Evolutionary conservation across 2,329 filamentous ascomycete genomes (phyloP).

Genomic region (Diaporthe helianthi): DNA sequence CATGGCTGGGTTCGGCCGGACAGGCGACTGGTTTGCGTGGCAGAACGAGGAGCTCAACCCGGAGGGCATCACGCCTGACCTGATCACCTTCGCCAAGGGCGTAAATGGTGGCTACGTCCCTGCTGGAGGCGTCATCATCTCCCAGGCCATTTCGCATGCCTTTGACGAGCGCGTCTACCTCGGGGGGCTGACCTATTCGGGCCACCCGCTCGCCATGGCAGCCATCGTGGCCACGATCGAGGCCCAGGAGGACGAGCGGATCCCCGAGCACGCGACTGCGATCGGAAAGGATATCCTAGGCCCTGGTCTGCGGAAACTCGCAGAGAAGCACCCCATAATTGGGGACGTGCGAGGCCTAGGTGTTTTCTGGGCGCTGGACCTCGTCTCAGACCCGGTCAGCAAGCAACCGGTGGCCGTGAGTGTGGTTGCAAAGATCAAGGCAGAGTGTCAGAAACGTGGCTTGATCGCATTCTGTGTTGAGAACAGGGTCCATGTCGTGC

Average conservation of each 20-base stretch:
- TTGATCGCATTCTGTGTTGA: slow-evolving; percentile 32
- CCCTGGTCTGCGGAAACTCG: slow-evolving; percentile 28
- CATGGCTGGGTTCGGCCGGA: slow-evolving; percentile 33
- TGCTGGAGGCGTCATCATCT: slow-evolving; percentile 33
- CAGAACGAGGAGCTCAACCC: slow-evolving; percentile 32
- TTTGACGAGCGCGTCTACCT: slow-evolving; percentile 32
- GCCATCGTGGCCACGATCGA: slow-evolving; percentile 33
- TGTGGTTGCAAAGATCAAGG: slow-evolving; percentile 30
- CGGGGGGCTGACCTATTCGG: slow-evolving; percentile 32
- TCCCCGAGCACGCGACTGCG: slow-evolving; percentile 21
- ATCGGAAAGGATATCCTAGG: slow-evolving; percentile 33
- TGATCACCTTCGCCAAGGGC: slow-evolving; percentile 33
- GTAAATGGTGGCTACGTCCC: slow-evolving; percentile 34
- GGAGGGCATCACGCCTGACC: slow-evolving; percentile 26
- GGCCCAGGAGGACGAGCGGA: slow-evolving; percentile 32
- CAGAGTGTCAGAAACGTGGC: slow-evolving; percentile 25
- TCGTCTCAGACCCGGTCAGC: slow-evolving; percentile 28
- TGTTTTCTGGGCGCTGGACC: slow-evolving; percentile 34
- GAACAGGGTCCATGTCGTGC: slow-evolving; percentile 33
- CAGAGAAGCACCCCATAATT: slow-evolving; percentile 22
- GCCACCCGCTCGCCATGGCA: slow-evolving; percentile 34
- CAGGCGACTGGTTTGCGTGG: slow-evolving; percentile 34
- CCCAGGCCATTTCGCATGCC: slow-evolving; percentile 23
- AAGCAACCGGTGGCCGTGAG: slow-evolving; percentile 23
- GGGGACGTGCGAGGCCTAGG: slow-evolving; percentile 31